These are phyloP conservation scores for Coffea humblotiana DNA, from an alignment of 305 asterid species.

Conservation along the genomic window DNA sequence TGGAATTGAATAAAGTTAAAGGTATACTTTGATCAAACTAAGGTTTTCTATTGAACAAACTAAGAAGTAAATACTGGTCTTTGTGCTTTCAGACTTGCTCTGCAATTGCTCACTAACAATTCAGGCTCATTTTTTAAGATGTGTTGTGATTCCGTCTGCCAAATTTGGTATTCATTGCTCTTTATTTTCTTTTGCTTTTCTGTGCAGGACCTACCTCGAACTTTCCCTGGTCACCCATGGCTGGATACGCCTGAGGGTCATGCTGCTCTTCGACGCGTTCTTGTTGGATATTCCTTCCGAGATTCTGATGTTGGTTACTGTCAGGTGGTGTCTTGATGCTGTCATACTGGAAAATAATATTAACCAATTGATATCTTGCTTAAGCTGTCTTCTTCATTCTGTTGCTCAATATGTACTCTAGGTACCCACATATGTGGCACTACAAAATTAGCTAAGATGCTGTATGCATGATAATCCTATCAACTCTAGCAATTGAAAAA, in stretches of 20 bases:
- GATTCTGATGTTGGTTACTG: slow-evolving; percentile 99
- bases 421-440: background rate
- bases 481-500: background rate
- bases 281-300: slow-evolving; percentile 91
- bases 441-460: background rate
- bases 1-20: background rate
- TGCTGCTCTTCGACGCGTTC: slow-evolving; percentile 93
- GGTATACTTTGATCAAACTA: background rate
- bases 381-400: background rate
- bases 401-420: background rate
- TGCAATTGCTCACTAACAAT: background rate
- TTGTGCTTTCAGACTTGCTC: background rate
- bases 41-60: background rate
- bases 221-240: slow-evolving; percentile 99
- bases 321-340: slow-evolving; percentile 56
- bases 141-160: background rate
- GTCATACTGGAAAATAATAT: slow-evolving; percentile 2
- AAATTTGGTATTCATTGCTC: background rate
- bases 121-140: background rate
- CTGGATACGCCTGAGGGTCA: slow-evolving; percentile 92
- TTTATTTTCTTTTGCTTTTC: slow-evolving; percentile 6
- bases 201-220: slow-evolving; percentile 91
- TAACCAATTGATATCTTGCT: background rate
- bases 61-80: too few relatives aligned
- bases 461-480: background rate